Percentiles rank a stretch among this genome's conserved stretches.
These are phyloP conservation scores for Wallacemonas sp. DNA, from an alignment of 208 protist species.

Conservation along the genomic window DNA sequence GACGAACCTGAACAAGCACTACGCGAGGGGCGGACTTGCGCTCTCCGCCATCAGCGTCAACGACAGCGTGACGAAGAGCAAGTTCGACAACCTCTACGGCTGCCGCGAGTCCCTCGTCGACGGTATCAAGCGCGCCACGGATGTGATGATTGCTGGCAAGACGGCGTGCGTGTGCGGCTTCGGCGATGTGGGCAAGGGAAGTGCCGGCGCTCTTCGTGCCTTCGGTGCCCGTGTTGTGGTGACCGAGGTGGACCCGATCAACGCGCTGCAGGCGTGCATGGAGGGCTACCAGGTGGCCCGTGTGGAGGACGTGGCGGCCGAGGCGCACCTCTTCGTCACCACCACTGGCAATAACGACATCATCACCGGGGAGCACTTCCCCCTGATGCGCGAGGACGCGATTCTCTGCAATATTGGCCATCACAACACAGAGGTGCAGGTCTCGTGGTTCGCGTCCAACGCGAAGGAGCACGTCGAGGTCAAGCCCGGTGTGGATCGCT, in stretches of 20 bases:
- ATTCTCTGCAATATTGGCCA: constrained; percentile 99
- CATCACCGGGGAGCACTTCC: constrained; percentile 97
- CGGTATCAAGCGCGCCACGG: constrained; percentile 99
- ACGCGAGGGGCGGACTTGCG: constrained; percentile 92
- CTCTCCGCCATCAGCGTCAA: constrained; percentile 99
- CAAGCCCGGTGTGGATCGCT: constrained; percentile 99
- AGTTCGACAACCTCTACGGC: constrained; percentile 99
- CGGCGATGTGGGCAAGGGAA: constrained; percentile 99
- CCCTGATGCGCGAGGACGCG: constrained; percentile 98
- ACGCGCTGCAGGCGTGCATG: constrained; percentile 99
- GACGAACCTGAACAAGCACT: constrained; percentile 98
- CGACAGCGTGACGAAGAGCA: constrained; percentile 99
- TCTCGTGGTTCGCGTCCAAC: constrained; percentile 92
- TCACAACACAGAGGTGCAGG: constrained; percentile 99
- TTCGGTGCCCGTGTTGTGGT: constrained; percentile 97
- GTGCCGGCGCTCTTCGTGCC: constrained; percentile 94
- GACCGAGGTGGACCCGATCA: constrained; percentile 99
- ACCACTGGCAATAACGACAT: constrained; percentile 99
- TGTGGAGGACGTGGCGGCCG: constrained; percentile 93
- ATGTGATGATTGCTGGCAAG: constrained; percentile 99
- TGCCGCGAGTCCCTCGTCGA: constrained; percentile 99
- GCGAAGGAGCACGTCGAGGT: constrained; percentile 96
- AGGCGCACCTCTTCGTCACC: constrained; percentile 98
- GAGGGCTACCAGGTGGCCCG: constrained; percentile 96
- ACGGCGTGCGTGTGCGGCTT: constrained; percentile 97